These are phyloP conservation scores for Nannizzia gypsea DNA, from an alignment of 2,329 filamentous ascomycete species.

Conservation along the genomic window DNA sequence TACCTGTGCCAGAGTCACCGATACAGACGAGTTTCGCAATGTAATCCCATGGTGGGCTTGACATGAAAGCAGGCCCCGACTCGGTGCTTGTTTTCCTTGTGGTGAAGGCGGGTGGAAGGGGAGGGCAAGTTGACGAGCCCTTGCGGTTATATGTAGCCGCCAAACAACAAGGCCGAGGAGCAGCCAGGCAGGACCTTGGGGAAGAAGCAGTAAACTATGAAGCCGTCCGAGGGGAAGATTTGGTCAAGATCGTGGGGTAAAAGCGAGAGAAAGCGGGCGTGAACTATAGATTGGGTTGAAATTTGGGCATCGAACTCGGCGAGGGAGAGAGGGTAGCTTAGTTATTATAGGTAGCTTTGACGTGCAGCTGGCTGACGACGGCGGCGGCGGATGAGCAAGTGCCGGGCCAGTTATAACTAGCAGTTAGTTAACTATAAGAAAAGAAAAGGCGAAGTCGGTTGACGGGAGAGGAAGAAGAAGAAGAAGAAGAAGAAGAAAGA, in stretches of 20 bases:
- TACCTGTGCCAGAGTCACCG: slow-evolving; percentile 91
- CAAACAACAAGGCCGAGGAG: neutral
- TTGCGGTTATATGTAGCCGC: neutral
- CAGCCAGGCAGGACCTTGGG: neutral
- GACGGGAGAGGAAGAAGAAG: neutral
- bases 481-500: neutral
- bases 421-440: neutral
- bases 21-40: slow-evolving; percentile 98
- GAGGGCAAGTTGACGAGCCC: too few species aligned
- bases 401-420: too few species aligned
- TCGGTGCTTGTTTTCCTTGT: slow-evolving; percentile 1
- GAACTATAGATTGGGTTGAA: neutral
- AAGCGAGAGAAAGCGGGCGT: slow-evolving; percentile 2
- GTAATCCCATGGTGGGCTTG: slow-evolving; percentile 80
- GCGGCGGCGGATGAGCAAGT: neutral
- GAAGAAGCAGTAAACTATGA: neutral
- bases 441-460: neutral
- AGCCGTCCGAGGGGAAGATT: neutral
- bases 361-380: neutral
- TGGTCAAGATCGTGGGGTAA: slow-evolving; percentile 11
- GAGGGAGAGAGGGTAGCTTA: neutral
- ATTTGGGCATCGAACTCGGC: slow-evolving; percentile 2
- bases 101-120: neutral
- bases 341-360: neutral
- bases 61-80: slow-evolving; percentile 26